Percentiles rank a stretch among this genome's conserved stretches.
Conservation (phyloP, 73 alveolate genomes). For the Paramecium sonneborni region DNA sequence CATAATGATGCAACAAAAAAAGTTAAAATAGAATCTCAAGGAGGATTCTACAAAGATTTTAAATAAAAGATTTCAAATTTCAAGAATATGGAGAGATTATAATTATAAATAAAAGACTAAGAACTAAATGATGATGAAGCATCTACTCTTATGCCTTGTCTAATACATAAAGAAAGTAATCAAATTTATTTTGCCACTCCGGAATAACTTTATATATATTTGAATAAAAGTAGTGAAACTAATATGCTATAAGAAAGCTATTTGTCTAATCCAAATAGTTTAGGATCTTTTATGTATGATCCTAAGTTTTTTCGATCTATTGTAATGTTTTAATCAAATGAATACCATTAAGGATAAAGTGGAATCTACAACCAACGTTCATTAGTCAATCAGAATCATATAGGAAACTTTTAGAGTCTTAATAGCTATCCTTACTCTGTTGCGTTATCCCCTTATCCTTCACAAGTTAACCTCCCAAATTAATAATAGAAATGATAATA, state of each 20-base stretch:
- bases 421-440: neutral
- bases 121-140: neutral
- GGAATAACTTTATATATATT: neutral
- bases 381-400: neutral
- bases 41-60: neutral
- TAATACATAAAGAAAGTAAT: constrained; percentile 1
- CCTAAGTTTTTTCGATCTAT: constrained; percentile 31
- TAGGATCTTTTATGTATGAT: constrained; percentile 29
- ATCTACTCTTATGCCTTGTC: neutral
- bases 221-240: neutral
- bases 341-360: neutral
- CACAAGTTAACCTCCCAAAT: neutral
- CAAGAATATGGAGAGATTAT: neutral
- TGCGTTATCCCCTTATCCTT: neutral
- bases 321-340: neutral
- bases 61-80: neutral
- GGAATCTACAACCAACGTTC: neutral
- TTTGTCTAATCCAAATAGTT: constrained; percentile 7
- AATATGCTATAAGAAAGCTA: neutral
- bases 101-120: neutral
- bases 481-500: neutral
- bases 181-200: neutral
- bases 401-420: neutral
- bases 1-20: neutral
- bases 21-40: neutral